Evolutionary conservation across 176 grass and related monocot genomes (phyloP).

Genomic region (Musa acuminata): DNA sequence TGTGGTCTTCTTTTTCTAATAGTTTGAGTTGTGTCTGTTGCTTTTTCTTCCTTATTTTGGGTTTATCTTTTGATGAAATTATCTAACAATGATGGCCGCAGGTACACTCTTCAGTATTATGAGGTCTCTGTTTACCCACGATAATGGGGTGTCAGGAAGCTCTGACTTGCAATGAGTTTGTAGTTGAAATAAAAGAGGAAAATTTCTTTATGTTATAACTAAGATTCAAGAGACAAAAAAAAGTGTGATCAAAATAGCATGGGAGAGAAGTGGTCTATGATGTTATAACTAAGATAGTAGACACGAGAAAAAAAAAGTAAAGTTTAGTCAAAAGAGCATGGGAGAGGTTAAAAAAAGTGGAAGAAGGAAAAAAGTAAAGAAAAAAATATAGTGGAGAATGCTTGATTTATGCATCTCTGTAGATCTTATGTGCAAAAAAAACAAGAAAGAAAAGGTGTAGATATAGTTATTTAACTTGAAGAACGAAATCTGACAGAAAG

Average conservation of each 20-base stretch:
- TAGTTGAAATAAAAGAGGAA: conserved; percentile 3
- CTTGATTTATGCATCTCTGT: background rate
- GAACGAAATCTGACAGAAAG: background rate
- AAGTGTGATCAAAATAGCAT: background rate
- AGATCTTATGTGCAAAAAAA: background rate
- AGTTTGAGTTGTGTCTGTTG: background rate
- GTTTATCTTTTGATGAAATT: background rate
- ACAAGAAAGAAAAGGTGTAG: background rate
- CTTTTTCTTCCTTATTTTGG: background rate
- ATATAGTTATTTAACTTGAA: background rate
- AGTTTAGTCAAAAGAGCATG: background rate
- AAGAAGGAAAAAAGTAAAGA: background rate
- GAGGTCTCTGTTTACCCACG: conserved; percentile 1
- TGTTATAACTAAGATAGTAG: too few relatives aligned
- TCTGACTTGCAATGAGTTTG: background rate
- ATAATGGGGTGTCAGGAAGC: background rate
- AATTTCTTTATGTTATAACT: background rate
- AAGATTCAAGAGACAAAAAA: background rate
- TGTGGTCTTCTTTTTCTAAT: background rate
- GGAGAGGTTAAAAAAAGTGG: background rate
- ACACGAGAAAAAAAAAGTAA: background rate
- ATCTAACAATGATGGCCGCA: background rate
- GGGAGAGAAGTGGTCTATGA: too few relatives aligned
- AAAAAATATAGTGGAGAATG: background rate
- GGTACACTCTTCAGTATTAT: background rate